Conservation (phyloP, 2,329 filamentous ascomycete genomes). For the Emericellopsis atlantica region DNA sequence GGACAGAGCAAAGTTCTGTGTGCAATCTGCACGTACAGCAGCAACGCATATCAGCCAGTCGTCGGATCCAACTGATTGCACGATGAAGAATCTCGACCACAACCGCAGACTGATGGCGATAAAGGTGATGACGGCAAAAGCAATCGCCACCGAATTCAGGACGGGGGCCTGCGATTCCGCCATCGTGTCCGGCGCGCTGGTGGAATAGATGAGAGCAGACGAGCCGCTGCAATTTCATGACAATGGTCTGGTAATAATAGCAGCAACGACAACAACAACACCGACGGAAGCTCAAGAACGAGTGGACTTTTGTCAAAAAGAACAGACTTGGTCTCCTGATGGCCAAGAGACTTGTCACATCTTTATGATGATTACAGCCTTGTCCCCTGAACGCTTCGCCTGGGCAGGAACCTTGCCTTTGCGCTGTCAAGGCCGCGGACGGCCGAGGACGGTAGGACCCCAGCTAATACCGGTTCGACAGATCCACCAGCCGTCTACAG, state of each 20-base stretch:
- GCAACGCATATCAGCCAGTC: conserved; percentile 12
- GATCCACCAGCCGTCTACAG: no score
- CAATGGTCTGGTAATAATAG: not conserved
- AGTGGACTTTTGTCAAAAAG: no score
- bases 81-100: conserved; percentile 21
- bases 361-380: no score
- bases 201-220: not conserved
- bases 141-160: conserved; percentile 18
- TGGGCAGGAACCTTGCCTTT: no score
- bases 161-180: conserved; percentile 17
- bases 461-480: no score
- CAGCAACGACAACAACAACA: not conserved
- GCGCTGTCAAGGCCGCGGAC: no score
- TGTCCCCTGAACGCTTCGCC: no score
- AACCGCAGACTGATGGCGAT: conserved; percentile 21
- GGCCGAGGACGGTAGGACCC: no score
- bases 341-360: no score
- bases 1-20: not conserved
- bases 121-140: conserved; percentile 22
- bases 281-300: not conserved
- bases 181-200: conserved; percentile 15
- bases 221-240: no score
- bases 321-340: no score
- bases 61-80: conserved; percentile 16
- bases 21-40: not conserved